phyloP scores from a whole-genome alignment of 495 filamentous ascomycete genomes.

The Hypoxylon trugodes region DNA sequence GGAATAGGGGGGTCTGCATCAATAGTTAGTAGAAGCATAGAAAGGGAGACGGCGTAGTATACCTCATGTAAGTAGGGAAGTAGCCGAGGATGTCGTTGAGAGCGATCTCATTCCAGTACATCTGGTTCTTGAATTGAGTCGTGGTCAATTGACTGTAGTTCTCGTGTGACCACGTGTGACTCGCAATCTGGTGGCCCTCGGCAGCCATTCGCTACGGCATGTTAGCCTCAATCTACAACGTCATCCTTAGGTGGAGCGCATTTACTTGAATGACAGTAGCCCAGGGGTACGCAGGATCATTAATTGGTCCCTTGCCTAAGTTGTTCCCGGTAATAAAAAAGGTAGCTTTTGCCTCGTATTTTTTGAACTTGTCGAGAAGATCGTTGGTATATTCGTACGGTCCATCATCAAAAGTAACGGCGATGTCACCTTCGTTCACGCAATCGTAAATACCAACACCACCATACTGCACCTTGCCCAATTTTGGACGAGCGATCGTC shows the following conservation, averaged over 20 bases:
- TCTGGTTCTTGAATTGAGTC: constrained; percentile 68
- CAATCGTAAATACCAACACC: constrained; percentile 74
- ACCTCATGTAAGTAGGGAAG: constrained; percentile 85
- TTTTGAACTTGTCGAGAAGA: constrained; percentile 71
- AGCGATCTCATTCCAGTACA: constrained; percentile 82
- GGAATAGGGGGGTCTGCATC: constrained; percentile 73
- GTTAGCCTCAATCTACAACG: constrained; percentile 36
- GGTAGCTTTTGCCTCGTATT: constrained; percentile 73
- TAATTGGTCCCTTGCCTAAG: constrained; percentile 74
- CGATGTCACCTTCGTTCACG: constrained; percentile 67
- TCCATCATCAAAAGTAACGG: constrained; percentile 82
- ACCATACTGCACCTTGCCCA: constrained; percentile 67
- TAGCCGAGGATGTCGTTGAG: constrained; percentile 80
- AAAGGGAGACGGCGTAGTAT: background rate
- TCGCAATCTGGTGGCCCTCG: constrained; percentile 82
- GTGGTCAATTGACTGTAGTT: constrained; percentile 67
- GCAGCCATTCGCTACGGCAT: constrained; percentile 64
- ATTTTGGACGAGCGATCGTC: constrained; percentile 63
- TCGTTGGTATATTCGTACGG: constrained; percentile 73
- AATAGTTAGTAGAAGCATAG: constrained; percentile 13
- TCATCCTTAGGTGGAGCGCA: background rate
- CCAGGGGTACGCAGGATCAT: constrained; percentile 65
- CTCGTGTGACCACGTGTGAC: constrained; percentile 87
- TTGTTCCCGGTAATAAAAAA: constrained; percentile 85
- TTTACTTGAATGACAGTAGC: constrained; percentile 65